A percentile compares a stretch with the other conserved stretches of the same genome.
Conservation (phyloP, 768 basidiomycete species). For the Rossbeevera mucosa region DNA sequence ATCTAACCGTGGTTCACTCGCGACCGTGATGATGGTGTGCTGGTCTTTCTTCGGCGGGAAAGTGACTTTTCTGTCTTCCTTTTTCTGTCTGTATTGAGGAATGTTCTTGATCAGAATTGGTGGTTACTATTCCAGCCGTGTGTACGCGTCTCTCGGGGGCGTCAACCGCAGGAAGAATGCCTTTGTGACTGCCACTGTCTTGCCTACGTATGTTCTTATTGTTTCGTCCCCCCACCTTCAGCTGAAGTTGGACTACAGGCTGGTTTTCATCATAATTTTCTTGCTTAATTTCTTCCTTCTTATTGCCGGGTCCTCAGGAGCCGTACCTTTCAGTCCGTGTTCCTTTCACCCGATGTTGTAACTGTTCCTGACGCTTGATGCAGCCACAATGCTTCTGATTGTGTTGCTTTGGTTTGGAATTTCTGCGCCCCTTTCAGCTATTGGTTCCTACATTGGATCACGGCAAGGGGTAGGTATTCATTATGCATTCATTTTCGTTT, state of each 20-base stretch:
- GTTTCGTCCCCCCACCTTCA: neutral
- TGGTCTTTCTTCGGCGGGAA: slow-evolving; percentile 92
- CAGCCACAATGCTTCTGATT: slow-evolving; percentile 81
- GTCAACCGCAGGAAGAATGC: slow-evolving; percentile 73
- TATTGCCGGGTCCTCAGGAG: slow-evolving; percentile 82
- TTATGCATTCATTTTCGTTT: neutral
- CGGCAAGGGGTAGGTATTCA: slow-evolving; percentile 69
- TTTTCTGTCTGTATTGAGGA: neutral
- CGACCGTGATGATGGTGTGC: slow-evolving; percentile 61
- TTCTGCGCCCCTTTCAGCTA: slow-evolving; percentile 80
- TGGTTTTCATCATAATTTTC: slow-evolving; percentile 83
- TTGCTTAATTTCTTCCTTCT: slow-evolving; percentile 89
- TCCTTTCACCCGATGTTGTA: neutral
- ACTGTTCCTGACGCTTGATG: neutral
- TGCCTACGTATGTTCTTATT: slow-evolving; percentile 66
- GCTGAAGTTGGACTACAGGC: slow-evolving; percentile 36
- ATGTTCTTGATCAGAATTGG: slow-evolving; percentile 51
- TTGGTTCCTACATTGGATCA: slow-evolving; percentile 83
- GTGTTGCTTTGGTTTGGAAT: slow-evolving; percentile 91
- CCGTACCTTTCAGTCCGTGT: slow-evolving; percentile 83
- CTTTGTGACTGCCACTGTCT: slow-evolving; percentile 80
- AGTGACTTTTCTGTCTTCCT: slow-evolving; percentile 13
- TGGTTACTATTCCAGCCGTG: slow-evolving; percentile 82
- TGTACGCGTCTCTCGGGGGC: slow-evolving; percentile 73
- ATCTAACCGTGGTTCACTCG: slow-evolving; percentile 90